phyloP scores from a whole-genome alignment of 23 red algal species.

The Gracilaria caudata region DNA sequence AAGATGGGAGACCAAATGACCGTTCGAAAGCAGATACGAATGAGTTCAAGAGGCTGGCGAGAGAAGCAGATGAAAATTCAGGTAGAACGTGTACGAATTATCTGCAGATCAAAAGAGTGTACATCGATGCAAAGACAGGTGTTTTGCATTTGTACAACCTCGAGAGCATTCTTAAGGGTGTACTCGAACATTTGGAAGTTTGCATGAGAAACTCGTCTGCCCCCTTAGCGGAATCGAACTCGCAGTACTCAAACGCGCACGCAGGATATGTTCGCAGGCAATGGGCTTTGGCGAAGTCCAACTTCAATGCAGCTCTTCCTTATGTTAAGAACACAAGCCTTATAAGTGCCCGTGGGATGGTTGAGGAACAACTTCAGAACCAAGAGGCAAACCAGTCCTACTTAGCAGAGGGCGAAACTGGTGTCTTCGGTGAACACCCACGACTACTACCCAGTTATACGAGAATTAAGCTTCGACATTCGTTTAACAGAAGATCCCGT shows the following conservation, averaged over 20 bases:
- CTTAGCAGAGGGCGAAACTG: neutral
- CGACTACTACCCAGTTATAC: conserved; percentile 24
- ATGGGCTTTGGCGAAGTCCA: conserved; percentile 31
- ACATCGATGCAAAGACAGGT: conserved; percentile 49
- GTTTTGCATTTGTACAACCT: conserved; percentile 53
- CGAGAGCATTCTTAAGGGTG: conserved; percentile 26
- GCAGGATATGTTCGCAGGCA: conserved; percentile 37
- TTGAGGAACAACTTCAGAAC: neutral
- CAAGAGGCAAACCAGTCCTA: neutral
- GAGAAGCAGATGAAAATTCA: conserved; percentile 27
- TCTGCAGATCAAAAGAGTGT: conserved; percentile 29
- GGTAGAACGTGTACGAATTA: conserved; percentile 13
- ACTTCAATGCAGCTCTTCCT: conserved; percentile 5
- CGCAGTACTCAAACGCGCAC: neutral
- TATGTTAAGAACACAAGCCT: conserved; percentile 48
- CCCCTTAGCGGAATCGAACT: neutral
- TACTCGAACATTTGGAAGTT: conserved; percentile 48
- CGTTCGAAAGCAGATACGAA: conserved; percentile 23
- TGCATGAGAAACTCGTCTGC: conserved; percentile 13
- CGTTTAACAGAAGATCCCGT: conserved; percentile 5
- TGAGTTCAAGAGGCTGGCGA: conserved; percentile 6
- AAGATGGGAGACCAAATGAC: conserved; percentile 8
- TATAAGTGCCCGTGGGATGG: neutral
- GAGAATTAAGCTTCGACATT: conserved; percentile 19
- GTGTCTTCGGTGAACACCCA: neutral